Evolutionary conservation across 2,329 filamentous ascomycete genomes (phyloP), one percentile per base, ranked within the genome.

Genomic region (Aspergillus nomiae): DNA sequence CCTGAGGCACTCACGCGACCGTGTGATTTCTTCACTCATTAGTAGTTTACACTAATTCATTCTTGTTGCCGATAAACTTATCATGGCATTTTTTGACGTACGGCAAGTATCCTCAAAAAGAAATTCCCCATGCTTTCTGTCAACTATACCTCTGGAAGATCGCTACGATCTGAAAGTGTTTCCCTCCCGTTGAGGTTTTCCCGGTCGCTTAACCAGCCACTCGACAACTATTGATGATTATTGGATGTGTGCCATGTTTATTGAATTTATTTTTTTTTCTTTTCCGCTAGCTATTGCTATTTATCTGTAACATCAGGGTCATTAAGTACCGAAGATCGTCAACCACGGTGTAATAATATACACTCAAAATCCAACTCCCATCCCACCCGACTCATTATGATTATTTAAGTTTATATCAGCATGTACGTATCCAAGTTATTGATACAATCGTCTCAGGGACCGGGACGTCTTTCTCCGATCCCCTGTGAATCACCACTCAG

Each of bases 401-500:
- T 59, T 50, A 30, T 51, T 57, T 58, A 48, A 48, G 56, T 62
- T 62, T 50, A 24, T n/a, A n/a, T 26, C 28, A 50, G 16, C 41
- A 45, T 46, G 38, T 34, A n/a, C 41, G 21, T n/a, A 26, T 19
- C 43, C 28, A 32, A 24, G 21, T 62, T 62, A 58, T 46, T 62
- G 56, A 57, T 59, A 62, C 63, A 62, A 48, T 38, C 28, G 12
- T 54, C 50, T 53, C 34, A 41, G 45, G 34, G 38, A 53, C 38
- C 48, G 48, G 36, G 14, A 38, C 26, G 14, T 32, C n/a, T 46
- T 56, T 32, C 38, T 50, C 63, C 46, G 36, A 24, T 56, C 58
- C 43, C 43, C 55, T 62, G 59, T 26, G 65, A 58, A 62, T 65
- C 59, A 67, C 63, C 59, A 68, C 48, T 48, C 45, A 48, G n/a